Conservation (phyloP, 805 yeast genomes). For the Starmerella stigmatis region DNA sequence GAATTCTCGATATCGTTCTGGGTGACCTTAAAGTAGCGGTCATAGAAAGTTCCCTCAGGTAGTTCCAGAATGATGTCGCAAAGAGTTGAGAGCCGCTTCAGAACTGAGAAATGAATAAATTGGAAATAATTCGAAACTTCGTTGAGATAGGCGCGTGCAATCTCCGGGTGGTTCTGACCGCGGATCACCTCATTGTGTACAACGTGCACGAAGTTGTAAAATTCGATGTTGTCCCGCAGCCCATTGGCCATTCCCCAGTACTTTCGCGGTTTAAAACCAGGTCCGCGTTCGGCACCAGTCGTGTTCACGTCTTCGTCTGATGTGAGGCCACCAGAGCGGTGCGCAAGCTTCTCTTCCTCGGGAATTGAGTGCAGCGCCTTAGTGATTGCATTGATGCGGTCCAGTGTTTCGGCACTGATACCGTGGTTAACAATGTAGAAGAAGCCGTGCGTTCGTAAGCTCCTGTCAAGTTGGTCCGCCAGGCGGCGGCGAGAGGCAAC, state of each 20-base stretch:
- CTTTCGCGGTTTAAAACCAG: slow-evolving; percentile 41
- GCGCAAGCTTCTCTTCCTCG: slow-evolving; percentile 34
- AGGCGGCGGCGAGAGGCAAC: slow-evolving; percentile 28
- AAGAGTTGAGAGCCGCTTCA: slow-evolving; percentile 33
- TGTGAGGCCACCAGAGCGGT: slow-evolving; percentile 35
- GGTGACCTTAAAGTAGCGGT: slow-evolving; percentile 31
- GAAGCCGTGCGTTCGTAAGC: slow-evolving; percentile 38
- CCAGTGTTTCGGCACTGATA: slow-evolving; percentile 30
- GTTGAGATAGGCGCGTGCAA: slow-evolving; percentile 33
- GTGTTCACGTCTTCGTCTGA: slow-evolving; percentile 27
- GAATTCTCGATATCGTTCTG: slow-evolving; percentile 30
- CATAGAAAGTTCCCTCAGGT: slow-evolving; percentile 39
- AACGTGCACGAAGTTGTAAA: slow-evolving; percentile 37
- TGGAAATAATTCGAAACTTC: slow-evolving; percentile 36
- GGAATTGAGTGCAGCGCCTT: slow-evolving; percentile 37
- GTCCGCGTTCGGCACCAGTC: slow-evolving; percentile 40
- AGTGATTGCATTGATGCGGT: slow-evolving; percentile 34
- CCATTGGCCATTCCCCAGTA: slow-evolving; percentile 41
- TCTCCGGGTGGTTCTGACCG: slow-evolving; percentile 34
- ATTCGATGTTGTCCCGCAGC: slow-evolving; percentile 37
- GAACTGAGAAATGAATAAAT: slow-evolving; percentile 33
- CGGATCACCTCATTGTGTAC: slow-evolving; percentile 31
- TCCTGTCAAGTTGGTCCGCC: slow-evolving; percentile 34
- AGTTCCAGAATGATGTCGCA: slow-evolving; percentile 39
- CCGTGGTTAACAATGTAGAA: slow-evolving; percentile 39